Evolutionary conservation across 805 yeast genomes (phyloP).

Genomic region (Candida tibetensis): DNA sequence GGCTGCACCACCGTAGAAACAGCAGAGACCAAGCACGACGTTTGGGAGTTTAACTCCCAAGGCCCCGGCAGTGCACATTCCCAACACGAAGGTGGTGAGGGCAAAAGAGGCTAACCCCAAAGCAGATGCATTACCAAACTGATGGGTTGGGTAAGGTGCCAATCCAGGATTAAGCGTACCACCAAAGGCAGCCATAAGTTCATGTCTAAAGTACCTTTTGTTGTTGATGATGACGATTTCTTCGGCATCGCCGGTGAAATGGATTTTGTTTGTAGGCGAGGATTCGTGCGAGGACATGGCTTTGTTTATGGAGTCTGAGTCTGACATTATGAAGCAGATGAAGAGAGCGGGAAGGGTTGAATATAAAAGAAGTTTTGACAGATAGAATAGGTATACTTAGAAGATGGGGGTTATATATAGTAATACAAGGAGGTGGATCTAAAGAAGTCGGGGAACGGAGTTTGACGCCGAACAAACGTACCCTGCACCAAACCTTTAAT

Average conservation of each 20-base stretch:
- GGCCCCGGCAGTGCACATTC: constrained; percentile 46
- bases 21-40: constrained; percentile 43
- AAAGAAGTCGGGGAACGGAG: too few species aligned
- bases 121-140: constrained; percentile 52
- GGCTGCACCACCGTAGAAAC: constrained; percentile 50
- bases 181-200: constrained; percentile 62
- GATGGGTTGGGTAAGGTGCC: constrained; percentile 46
- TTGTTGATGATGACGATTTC: constrained; percentile 43
- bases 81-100: constrained; percentile 45
- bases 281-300: constrained; percentile 1
- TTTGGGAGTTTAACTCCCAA: constrained; percentile 43
- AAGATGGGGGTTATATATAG: too few species aligned
- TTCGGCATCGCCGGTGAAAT: constrained; percentile 33
- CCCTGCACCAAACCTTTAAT: too few species aligned
- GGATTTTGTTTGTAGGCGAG: constrained; percentile 5
- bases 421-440: too few species aligned
- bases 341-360: too few species aligned
- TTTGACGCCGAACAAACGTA: too few species aligned
- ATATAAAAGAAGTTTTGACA: too few species aligned
- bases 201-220: constrained; percentile 47
- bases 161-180: constrained; percentile 50
- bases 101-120: constrained; percentile 52
- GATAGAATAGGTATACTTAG: too few species aligned
- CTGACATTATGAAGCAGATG: background rate
- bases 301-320: constrained; percentile 1